Conservation (phyloP, 352 stramenopile species). For the Albugo laibachii region DNA sequence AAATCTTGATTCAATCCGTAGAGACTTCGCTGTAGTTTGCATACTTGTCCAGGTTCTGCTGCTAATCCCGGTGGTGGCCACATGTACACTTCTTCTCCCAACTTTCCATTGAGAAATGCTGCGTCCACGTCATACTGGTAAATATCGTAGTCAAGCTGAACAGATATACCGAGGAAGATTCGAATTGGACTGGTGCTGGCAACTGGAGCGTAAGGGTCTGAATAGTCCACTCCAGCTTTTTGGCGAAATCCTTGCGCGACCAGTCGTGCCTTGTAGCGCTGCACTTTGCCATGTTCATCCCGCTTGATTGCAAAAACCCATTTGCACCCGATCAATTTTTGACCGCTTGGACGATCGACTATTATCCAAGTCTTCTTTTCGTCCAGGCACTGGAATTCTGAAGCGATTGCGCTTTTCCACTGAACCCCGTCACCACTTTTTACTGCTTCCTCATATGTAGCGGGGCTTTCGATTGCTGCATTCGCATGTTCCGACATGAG, state of each 20-base stretch:
- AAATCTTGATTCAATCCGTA: conserved; percentile 9
- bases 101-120: background rate
- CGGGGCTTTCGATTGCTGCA: background rate
- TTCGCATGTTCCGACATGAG: conserved; percentile 2
- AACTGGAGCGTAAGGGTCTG: conserved; percentile 5
- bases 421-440: conserved; percentile 2
- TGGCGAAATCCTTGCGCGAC: conserved; percentile 8
- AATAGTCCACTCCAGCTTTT: conserved; percentile 5
- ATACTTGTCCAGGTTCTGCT: background rate
- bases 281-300: background rate
- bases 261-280: conserved; percentile 5
- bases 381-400: too few relatives aligned
- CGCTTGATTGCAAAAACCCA: conserved; percentile 5
- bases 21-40: background rate
- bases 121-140: background rate
- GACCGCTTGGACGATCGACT: conserved; percentile 1
- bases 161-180: background rate
- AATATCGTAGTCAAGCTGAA: background rate
- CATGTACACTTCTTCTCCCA: conserved; percentile 1
- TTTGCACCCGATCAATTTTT: conserved; percentile 4
- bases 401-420: too few relatives aligned
- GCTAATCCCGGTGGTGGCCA: background rate
- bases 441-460: conserved; percentile 1
- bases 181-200: background rate
- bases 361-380: too few relatives aligned